Evolutionary conservation across 192 early-diverging fungal genomes (phyloP).

Genomic region (Paraglomus brasilianum): DNA sequence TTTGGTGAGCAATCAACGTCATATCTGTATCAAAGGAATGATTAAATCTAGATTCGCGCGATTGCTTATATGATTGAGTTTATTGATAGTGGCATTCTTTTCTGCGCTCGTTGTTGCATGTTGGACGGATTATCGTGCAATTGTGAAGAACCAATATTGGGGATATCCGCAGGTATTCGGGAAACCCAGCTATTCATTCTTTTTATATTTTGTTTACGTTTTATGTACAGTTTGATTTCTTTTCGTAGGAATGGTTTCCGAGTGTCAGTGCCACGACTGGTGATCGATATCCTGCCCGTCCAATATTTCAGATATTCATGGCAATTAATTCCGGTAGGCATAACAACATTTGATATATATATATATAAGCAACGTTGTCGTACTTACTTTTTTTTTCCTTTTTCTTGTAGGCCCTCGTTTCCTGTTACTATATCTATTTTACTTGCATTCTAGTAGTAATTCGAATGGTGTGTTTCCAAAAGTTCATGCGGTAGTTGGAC

Average conservation of each 20-base stretch:
- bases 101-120: constrained; percentile 65
- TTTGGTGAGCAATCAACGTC: constrained; percentile 37
- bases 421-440: constrained; percentile 40
- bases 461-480: constrained; percentile 38
- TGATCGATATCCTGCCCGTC: constrained; percentile 74
- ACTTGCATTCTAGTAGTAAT: constrained; percentile 39
- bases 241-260: constrained; percentile 68
- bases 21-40: not conserved
- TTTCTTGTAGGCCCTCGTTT: constrained; percentile 46
- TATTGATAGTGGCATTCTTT: constrained; percentile 60
- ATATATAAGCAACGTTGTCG: not conserved
- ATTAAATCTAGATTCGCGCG: not conserved
- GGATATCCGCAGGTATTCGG: constrained; percentile 68
- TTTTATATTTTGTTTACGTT: not conserved
- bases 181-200: not conserved
- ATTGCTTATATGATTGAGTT: not conserved
- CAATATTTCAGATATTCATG: constrained; percentile 76
- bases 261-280: constrained; percentile 80
- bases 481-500: constrained; percentile 45
- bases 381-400: no score
- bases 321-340: constrained; percentile 63
- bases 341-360: not conserved
- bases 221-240: not conserved
- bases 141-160: constrained; percentile 74
- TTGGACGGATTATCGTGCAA: constrained; percentile 77